Evolutionary conservation across 768 basidiomycete genomes (phyloP).

Genomic region (Candolleomyces efflorescens): DNA sequence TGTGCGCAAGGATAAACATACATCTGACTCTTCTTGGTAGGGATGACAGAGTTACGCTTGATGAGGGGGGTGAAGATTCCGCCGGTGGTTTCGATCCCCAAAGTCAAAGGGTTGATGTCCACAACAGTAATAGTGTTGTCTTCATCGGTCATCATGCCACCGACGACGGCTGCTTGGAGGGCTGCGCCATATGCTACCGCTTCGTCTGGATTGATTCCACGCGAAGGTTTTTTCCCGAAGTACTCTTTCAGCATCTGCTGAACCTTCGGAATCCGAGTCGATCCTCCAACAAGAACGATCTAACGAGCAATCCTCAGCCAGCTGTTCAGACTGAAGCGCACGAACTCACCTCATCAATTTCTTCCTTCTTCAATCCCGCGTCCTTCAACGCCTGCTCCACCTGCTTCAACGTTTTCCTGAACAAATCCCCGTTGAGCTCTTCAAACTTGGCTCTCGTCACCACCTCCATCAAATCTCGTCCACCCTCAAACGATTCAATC

Average conservation of each 20-base stretch:
- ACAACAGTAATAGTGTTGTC: conserved; percentile 46
- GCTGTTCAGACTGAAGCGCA: too few relatives aligned
- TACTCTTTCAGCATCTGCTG: conserved; percentile 63
- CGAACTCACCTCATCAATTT: conserved; percentile 63
- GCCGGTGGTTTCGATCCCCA: conserved; percentile 64
- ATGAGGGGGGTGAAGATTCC: conserved; percentile 56
- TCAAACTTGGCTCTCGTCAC: conserved; percentile 83
- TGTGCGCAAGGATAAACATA: conserved; percentile 11
- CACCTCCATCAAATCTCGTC: conserved; percentile 77
- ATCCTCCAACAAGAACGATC: conserved; percentile 55
- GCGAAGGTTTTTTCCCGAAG: conserved; percentile 65
- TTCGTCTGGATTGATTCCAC: conserved; percentile 69
- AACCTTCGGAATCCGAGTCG: conserved; percentile 68
- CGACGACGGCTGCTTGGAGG: conserved; percentile 62
- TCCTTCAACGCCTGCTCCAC: conserved; percentile 84
- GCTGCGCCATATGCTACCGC: conserved; percentile 74
- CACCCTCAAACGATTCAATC: conserved; percentile 65
- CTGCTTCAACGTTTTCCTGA: conserved; percentile 81
- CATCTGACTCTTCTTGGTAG: conserved; percentile 48
- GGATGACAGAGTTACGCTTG: conserved; percentile 44
- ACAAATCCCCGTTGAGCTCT: conserved; percentile 79
- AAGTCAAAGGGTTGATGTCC: conserved; percentile 52
- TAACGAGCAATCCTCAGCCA: conserved; percentile 9
- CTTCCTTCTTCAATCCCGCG: conserved; percentile 72
- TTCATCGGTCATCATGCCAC: conserved; percentile 49